Evolutionary conservation across 2,329 filamentous ascomycete genomes (phyloP).

Genomic region (Epichloe gansuensis): DNA sequence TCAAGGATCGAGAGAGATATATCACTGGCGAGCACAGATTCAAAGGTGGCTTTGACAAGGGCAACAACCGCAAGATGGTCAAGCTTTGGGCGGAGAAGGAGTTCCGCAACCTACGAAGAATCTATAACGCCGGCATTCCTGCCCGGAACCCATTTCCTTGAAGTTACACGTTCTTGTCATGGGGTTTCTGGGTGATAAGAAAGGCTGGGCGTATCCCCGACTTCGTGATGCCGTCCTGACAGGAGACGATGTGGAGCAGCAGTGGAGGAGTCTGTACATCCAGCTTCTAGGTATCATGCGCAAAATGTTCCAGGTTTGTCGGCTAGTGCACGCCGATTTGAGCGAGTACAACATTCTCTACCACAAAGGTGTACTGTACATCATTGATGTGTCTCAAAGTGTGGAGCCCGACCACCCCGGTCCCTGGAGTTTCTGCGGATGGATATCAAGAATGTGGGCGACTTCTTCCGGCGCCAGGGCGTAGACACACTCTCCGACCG

Average conservation of each 20-base stretch:
- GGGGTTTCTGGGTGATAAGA: conserved; percentile 79
- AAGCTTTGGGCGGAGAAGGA: conserved; percentile 99
- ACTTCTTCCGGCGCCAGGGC: conserved; percentile 81
- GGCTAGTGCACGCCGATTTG: conserved; percentile 87
- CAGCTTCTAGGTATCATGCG: conserved; percentile 84
- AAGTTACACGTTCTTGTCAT: conserved; percentile 94
- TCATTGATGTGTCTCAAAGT: conserved; percentile 96
- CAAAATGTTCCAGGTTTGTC: conserved; percentile 82
- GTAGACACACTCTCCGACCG: conserved; percentile 73
- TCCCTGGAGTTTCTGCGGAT: conserved; percentile 90
- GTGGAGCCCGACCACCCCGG: conserved; percentile 90
- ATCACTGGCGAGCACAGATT: conserved; percentile 92
- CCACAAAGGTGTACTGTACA: conserved; percentile 68
- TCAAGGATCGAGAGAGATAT: conserved; percentile 95
- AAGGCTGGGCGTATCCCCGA: conserved; percentile 78
- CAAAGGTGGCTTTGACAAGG: conserved; percentile 81
- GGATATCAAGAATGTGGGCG: conserved; percentile 94
- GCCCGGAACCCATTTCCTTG: conserved; percentile 77
- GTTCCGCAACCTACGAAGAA: conserved; percentile 80
- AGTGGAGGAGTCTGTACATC: conserved; percentile 69
- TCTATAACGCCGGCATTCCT: conserved; percentile 75
- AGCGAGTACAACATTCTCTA: conserved; percentile 98
- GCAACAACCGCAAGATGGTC: conserved; percentile 92
- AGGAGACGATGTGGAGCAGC: conserved; percentile 53
- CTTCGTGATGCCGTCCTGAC: conserved; percentile 74